Percentiles rank a stretch among this genome's conserved stretches.
phyloP scores from a whole-genome alignment of 176 grass and related monocot species.

The Aegilops umbellulata region DNA sequence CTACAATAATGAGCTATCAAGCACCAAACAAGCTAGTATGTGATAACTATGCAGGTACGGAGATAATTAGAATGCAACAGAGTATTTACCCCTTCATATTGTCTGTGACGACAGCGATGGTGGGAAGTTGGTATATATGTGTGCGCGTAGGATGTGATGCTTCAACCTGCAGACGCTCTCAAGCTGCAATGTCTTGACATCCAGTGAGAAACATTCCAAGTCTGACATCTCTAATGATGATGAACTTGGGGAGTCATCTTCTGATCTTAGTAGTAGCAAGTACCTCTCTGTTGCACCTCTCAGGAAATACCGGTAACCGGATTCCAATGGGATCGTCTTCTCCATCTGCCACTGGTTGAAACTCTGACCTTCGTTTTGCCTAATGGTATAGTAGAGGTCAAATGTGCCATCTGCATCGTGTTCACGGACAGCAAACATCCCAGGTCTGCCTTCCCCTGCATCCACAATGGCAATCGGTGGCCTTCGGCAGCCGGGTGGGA shows the following conservation, averaged over 20 bases:
- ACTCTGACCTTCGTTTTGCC: not conserved
- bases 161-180: conserved; percentile 31
- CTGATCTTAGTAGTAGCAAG: conserved; percentile 24
- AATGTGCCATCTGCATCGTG: not conserved
- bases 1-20: not conserved
- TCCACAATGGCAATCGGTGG: conserved; percentile 30
- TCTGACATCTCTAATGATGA: not conserved
- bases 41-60: not conserved
- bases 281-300: conserved; percentile 30
- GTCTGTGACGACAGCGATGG: conserved; percentile 12
- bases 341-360: conserved; percentile 18
- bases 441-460: conserved; percentile 32
- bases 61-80: not conserved
- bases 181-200: conserved; percentile 27
- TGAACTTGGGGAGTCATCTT: not conserved
- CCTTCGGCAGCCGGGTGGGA: conserved; percentile 25
- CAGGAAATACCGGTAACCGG: conserved; percentile 28
- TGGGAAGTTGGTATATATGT: conserved; percentile 39
- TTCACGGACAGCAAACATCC: conserved; percentile 27
- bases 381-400: conserved; percentile 25
- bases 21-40: not conserved
- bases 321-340: conserved; percentile 37
- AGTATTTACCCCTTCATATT: conserved; percentile 16
- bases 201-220: conserved; percentile 41
- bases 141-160: not conserved